phyloP scores from a whole-genome alignment of 129 eudicot genomes.

The Helichrysum umbraculigerum region DNA sequence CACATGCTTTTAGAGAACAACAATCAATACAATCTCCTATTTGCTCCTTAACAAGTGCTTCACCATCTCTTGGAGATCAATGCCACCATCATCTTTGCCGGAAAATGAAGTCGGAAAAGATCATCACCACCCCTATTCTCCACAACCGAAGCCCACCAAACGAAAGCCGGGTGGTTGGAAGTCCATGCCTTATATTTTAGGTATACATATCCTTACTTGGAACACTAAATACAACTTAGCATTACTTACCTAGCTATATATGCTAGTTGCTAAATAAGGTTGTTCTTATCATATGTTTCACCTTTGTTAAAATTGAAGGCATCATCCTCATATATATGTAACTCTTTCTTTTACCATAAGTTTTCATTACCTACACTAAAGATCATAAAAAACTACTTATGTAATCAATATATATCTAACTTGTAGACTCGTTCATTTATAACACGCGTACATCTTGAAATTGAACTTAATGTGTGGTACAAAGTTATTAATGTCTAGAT shows the following conservation, averaged over 20 bases:
- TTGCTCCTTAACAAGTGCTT: slow-evolving; percentile 6
- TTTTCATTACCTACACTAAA: not conserved
- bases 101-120: slow-evolving; percentile 39
- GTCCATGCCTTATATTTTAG: slow-evolving; percentile 79
- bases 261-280: not conserved
- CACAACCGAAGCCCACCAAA: slow-evolving; percentile 7
- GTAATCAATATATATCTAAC: too few species aligned
- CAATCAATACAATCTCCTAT: slow-evolving; percentile 26
- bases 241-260: not conserved
- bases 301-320: not conserved
- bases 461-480: not conserved
- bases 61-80: slow-evolving; percentile 24
- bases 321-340: not conserved
- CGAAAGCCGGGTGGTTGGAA: slow-evolving; percentile 86
- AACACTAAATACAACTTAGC: not conserved
- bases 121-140: slow-evolving; percentile 15
- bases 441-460: not conserved
- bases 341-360: not conserved
- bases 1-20: slow-evolving; percentile 14
- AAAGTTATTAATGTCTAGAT: not conserved
- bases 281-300: not conserved
- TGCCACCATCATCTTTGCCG: slow-evolving; percentile 29
- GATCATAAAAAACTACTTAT: not conserved
- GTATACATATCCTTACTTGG: slow-evolving; percentile 20
- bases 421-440: not conserved